These are phyloP conservation scores for Rhodotorula glutinis DNA, from an alignment of 1,284 basidiomycete genomes.

Conservation along the genomic window DNA sequence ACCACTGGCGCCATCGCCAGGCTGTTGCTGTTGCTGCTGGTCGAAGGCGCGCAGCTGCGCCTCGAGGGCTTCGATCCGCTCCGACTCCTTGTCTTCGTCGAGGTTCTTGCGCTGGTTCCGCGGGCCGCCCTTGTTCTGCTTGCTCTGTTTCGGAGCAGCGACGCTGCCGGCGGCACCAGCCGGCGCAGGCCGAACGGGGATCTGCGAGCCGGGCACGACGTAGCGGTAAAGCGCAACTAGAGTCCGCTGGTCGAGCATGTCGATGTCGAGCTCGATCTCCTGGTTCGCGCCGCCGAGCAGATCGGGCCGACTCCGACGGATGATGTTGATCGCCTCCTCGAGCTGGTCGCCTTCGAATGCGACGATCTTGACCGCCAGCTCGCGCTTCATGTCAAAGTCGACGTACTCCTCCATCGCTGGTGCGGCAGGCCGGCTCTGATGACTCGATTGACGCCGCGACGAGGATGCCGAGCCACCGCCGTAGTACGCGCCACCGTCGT, in stretches of 20 bases:
- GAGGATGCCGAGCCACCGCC: slow-evolving; percentile 35
- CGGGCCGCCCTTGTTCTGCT: slow-evolving; percentile 57
- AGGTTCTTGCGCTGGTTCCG: slow-evolving; percentile 66
- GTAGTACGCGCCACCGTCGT: slow-evolving; percentile 48
- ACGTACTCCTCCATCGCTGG: slow-evolving; percentile 58
- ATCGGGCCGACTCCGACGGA: slow-evolving; percentile 77
- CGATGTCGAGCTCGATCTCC: slow-evolving; percentile 96
- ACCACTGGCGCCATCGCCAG: slow-evolving; percentile 44
- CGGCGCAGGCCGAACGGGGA: slow-evolving; percentile 65
- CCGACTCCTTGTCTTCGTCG: slow-evolving; percentile 81
- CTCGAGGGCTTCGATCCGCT: slow-evolving; percentile 83
- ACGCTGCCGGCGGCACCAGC: slow-evolving; percentile 28
- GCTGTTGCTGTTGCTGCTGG: not conserved
- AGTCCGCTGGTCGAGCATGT: slow-evolving; percentile 74
- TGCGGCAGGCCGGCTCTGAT: slow-evolving; percentile 21
- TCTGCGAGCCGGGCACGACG: slow-evolving; percentile 72
- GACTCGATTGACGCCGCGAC: slow-evolving; percentile 23
- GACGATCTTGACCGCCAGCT: slow-evolving; percentile 82
- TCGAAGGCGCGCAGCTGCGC: slow-evolving; percentile 73
- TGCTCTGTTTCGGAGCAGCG: slow-evolving; percentile 53
- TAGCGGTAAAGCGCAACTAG: slow-evolving; percentile 90
- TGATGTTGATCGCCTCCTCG: slow-evolving; percentile 60
- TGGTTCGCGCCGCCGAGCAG: slow-evolving; percentile 73
- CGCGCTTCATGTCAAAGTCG: slow-evolving; percentile 92
- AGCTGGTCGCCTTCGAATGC: slow-evolving; percentile 49